These are phyloP conservation scores for Fraxinus excelsior DNA, from an alignment of 257 asterid genomes.

Conservation along the genomic window DNA sequence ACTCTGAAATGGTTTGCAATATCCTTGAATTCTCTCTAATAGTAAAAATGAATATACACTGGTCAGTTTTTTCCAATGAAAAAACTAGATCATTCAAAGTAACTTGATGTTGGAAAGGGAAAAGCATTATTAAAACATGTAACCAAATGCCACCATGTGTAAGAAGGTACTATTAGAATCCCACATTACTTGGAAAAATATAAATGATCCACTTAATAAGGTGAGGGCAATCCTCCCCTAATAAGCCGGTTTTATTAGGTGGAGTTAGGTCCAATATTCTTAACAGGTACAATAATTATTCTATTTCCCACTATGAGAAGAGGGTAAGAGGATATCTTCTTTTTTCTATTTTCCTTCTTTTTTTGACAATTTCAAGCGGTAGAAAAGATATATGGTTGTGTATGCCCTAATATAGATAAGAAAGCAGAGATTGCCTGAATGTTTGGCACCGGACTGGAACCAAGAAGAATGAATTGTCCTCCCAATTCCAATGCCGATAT, in stretches of 20 bases:
- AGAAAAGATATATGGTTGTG: slow-evolving; percentile 10
- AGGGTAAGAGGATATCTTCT: not conserved
- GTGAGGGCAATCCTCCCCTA: too few species aligned
- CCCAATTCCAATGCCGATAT: slow-evolving; percentile 82
- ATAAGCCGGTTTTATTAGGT: too few species aligned
- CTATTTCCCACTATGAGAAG: not conserved
- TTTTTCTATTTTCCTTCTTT: not conserved
- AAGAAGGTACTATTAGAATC: too few species aligned
- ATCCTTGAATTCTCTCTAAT: slow-evolving; percentile 92
- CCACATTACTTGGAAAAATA: too few species aligned
- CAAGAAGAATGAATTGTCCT: slow-evolving; percentile 96
- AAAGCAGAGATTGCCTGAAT: slow-evolving; percentile 64
- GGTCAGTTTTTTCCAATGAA: slow-evolving; percentile 17
- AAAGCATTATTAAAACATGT: not conserved
- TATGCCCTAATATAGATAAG: slow-evolving; percentile 3
- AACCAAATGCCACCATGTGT: too few species aligned
- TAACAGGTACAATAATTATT: too few species aligned
- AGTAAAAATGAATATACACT: slow-evolving; percentile 24
- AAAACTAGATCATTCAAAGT: not conserved
- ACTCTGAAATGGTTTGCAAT: slow-evolving; percentile 59
- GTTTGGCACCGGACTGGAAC: slow-evolving; percentile 92
- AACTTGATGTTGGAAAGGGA: not conserved
- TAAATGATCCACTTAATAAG: too few species aligned
- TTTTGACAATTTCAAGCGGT: not conserved
- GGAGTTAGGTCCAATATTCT: too few species aligned